Evolutionary conservation across 805 yeast genomes (phyloP), one percentile per base, ranked within the genome.

Genomic region (Candida yuanshanica): DNA sequence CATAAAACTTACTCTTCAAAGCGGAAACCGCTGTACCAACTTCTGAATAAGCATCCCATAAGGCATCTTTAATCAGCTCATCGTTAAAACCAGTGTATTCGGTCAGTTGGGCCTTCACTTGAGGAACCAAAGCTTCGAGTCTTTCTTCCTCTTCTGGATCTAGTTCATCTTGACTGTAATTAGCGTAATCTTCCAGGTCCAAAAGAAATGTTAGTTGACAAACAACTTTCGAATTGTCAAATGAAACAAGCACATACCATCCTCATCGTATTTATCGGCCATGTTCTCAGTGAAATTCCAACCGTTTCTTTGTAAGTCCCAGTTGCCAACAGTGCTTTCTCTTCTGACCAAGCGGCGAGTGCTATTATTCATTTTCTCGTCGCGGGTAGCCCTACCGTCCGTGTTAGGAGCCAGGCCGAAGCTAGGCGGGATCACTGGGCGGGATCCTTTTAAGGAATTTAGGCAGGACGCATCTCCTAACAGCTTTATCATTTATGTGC

Each of bases 41-140:
- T 33, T 75, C 79, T 53, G 74, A 73, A 54, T 79, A 79, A 49
- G 77, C 75, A 47, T 65, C 66, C 72, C 81, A 81, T 10, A 83
- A 63, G 0, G 77, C 63, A 47, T 78, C 82, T 51, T 78, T 74
- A 45, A 83, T 58, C 35, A 72, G 76, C 12, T 63, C 51, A 20
- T 77, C 82, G 8, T 67, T 64, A 36, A 76, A 67, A 0, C 62
- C 63, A 8, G 57, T 56, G 37, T 70, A 73, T 8, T 62, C 62
- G 16, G 49, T 56, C 26, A 74, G 48, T 39, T 57, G 50, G 26
- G 54, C 42, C 53, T 69, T 71, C 17, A 76, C 58, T 20, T 47
- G 31, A 2, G 82, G 81, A 22, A 77, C 56, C 12, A 64, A 43
- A 3, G 56, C 65, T 40, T 69, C 65, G 33, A 79, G 56, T 35